phyloP scores from a whole-genome alignment of 441 rosid species.

The Jatropha multifida region DNA sequence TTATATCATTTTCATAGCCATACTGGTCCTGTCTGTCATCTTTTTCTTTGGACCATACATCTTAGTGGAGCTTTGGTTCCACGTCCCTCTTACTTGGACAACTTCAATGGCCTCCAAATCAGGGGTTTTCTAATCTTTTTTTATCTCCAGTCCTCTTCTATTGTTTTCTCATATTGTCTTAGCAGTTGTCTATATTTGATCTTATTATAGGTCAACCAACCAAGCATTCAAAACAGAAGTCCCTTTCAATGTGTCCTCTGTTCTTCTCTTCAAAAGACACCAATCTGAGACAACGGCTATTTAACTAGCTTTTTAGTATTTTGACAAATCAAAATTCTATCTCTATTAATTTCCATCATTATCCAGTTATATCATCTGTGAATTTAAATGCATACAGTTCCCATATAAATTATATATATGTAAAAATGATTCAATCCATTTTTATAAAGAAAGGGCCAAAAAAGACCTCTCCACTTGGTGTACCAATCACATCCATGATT shows the following conservation, averaged over 20 bases:
- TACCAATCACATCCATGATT: not conserved
- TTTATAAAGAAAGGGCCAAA: not conserved
- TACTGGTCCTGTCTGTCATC: slow-evolving; percentile 22
- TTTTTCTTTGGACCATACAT: slow-evolving; percentile 27
- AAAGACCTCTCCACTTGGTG: slow-evolving; percentile 1
- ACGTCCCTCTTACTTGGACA: slow-evolving; percentile 18
- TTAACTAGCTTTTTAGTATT: too few species aligned
- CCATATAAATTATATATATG: not conserved
- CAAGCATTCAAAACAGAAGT: slow-evolving; percentile 20
- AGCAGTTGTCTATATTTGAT: slow-evolving; percentile 1
- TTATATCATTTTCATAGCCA: slow-evolving; percentile 19
- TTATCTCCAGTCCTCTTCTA: not conserved
- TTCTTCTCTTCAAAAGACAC: not conserved
- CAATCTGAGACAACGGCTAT: not conserved
- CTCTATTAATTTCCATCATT: not conserved
- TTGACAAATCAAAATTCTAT: too few species aligned
- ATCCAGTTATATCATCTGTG: not conserved
- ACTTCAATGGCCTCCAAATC: slow-evolving; percentile 21
- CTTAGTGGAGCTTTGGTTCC: slow-evolving; percentile 32
- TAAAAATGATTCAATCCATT: not conserved
- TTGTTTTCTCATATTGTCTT: slow-evolving; percentile 12
- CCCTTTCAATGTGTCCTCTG: slow-evolving; percentile 11
- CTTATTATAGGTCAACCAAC: slow-evolving; percentile 16
- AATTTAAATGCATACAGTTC: not conserved
- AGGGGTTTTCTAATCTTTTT: slow-evolving; percentile 13